Base-by-base conservation (phyloP, 1,284 basidiomycete species). In the Cutaneotrichosporon cyanovorans region DNA sequence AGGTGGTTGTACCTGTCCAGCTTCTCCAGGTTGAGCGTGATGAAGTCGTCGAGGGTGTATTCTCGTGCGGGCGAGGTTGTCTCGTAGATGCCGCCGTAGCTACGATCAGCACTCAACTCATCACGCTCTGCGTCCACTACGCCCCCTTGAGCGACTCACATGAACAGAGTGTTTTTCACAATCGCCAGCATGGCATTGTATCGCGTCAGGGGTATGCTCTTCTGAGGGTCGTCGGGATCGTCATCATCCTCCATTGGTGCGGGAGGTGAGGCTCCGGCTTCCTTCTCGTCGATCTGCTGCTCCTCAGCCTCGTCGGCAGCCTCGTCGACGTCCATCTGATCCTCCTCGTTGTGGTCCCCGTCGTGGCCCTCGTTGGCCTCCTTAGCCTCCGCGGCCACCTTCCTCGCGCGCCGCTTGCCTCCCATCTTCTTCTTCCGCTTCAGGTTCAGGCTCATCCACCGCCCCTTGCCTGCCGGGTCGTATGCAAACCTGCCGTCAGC, bases 171-270 rank as follows among this genome's bases (percentile, higher is more conserved):
- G 65, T 92, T 93, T 28, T 83, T 79, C 40, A 89, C 76, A 2
- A 93, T 82, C 0, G 88, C 83, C 9, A 93, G 75, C 88, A 95
- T 93, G 2, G 87, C 79, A 58, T 95, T 95, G 71, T 92, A 95
- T n/a, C 90, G 77, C 1, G 82, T 78, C 9, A 85, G 73, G 0
- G 91, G 91, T 0, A 77, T 71, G 0, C 83, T 83, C 50, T 79
- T 73, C 30, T 76, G 73, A 0, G 88, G 87, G 60, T 91, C 87
- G 45, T 87, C 81, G 0, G 75, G 74, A 56, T 85, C 81, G 21
- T 73, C 62, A 15, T 78, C 74, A 22, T 68, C 66, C 12, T 52
- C 56, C 15, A 45, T 23, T 1, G 42, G 20, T 33, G 32, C 14
- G 32, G 32, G n/a, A n/a, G 32, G 32, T 8, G 32, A 34, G 9